Base-by-base conservation (phyloP, 176 grass and related monocot genomes). In the Otatea glauca region DNA sequence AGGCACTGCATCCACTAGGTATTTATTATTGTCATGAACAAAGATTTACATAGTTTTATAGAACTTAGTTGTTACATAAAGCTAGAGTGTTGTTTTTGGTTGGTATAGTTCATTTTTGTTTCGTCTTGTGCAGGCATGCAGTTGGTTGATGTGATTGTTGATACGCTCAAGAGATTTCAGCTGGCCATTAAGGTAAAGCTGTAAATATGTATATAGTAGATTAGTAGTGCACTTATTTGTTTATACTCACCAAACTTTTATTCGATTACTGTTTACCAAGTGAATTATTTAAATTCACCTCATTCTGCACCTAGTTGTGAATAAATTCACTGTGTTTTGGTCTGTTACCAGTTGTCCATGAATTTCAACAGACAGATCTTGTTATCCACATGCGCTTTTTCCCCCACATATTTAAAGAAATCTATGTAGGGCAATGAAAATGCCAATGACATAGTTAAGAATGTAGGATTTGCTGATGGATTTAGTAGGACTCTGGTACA, bases 121-220 rank as follows among this genome's bases (percentile, higher is more conserved):
- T 76, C 34, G 49, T 51, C 60, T 77, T 81, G 29, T 72, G 83
- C 74, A 80, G 80, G 38, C 41, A 72, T 77, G 21, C 43, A 48
- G 55, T 76, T 75, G 54, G 49, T 82, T 45, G 48, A 76, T 81
- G 72, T 84, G 51, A 83, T 95, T 85, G 77, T 98, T 80, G 88
- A 87, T 76, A 89, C 64, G 14, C 76, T 98, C 65, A 76, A 90
- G 77, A 80, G 37, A 75, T 98, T 94, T 83, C 81, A 90, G 65
- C 65, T 95, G 60, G 80, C 74, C 64, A 88, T 95, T 59, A 90
- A 93, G 96, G 91, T 98, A 91, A 85, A 79, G 1, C 49, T 80
- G 11, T 81, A 61, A 81, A 45, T 15, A 72, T 59, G n/a, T 43
- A 64, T 75, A 53, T 18, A 45, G 9, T 76, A 76, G 14, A 71